These are phyloP conservation scores for Podila minutissima DNA, from an alignment of 192 early-diverging fungal genomes.

Conservation along the genomic window DNA sequence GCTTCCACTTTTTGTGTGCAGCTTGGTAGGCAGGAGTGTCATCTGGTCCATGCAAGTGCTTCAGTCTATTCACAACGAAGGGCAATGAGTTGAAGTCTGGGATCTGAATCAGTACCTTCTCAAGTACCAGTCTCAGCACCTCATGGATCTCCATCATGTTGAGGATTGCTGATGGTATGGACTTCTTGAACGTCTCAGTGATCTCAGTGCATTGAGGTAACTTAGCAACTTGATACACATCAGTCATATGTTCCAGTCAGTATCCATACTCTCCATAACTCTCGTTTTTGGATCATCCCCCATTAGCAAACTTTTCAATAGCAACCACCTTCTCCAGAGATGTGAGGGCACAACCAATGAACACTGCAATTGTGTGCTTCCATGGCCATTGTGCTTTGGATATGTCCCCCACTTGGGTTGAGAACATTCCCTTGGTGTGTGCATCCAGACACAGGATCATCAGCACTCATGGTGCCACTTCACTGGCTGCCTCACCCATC, in stretches of 20 bases:
- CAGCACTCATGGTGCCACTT: too few relatives aligned
- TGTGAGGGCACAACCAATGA: slow-evolving; percentile 6
- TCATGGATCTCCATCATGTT: slow-evolving; percentile 1
- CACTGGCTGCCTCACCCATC: too few relatives aligned
- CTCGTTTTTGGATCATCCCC: slow-evolving; percentile 1
- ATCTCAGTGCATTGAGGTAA: slow-evolving; percentile 9
- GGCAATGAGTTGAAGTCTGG: background rate
- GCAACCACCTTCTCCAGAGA: slow-evolving; percentile 1
- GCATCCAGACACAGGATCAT: too few relatives aligned
- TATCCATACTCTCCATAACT: background rate
- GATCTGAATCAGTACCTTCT: background rate
- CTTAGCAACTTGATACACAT: slow-evolving; percentile 9
- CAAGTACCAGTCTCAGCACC: background rate
- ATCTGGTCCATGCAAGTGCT: slow-evolving; percentile 3
- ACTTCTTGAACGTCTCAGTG: slow-evolving; percentile 3
- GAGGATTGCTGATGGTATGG: slow-evolving; percentile 2
- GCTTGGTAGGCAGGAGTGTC: background rate
- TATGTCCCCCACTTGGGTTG: too few relatives aligned
- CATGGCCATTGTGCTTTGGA: too few relatives aligned
- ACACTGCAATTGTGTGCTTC: background rate
- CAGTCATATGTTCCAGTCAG: background rate
- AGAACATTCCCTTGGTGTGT: too few relatives aligned
- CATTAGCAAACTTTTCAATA: slow-evolving; percentile 10
- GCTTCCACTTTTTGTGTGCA: background rate
- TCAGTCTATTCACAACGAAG: background rate